Evolutionary conservation across 768 basidiomycete genomes (phyloP).

Genomic region (Tulasnella sp.): DNA sequence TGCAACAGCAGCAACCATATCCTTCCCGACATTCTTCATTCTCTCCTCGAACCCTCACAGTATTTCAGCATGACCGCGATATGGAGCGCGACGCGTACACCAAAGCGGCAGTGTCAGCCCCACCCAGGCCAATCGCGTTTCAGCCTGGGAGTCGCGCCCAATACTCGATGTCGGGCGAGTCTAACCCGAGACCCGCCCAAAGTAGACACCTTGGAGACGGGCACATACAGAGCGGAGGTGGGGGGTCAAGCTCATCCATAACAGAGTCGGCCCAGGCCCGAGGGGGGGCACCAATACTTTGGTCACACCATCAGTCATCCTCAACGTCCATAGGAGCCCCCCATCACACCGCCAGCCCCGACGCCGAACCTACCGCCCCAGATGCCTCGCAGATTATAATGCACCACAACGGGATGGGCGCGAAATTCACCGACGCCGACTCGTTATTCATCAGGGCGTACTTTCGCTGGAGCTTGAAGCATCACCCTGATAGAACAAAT

Average conservation of each 20-base stretch:
- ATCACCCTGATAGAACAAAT: neutral
- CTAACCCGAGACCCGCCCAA: no score
- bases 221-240: no score
- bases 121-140: no score
- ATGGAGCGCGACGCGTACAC: neutral
- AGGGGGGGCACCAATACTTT: no score
- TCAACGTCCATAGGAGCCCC: no score
- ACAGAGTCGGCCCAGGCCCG: no score
- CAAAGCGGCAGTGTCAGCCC: no score
- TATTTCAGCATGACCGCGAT: neutral
- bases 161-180: no score
- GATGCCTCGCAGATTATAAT: constrained; percentile 3
- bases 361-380: constrained; percentile 1
- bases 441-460: neutral
- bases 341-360: neutral
- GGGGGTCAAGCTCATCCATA: no score
- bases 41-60: neutral
- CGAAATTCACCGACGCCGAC: constrained; percentile 12
- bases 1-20: neutral
- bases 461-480: constrained; percentile 5
- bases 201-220: no score
- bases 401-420: constrained; percentile 13
- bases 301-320: no score
- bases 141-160: no score
- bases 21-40: neutral